phyloP scores from a whole-genome alignment of 2,329 filamentous ascomycete species.

The Fulvia fulva region DNA sequence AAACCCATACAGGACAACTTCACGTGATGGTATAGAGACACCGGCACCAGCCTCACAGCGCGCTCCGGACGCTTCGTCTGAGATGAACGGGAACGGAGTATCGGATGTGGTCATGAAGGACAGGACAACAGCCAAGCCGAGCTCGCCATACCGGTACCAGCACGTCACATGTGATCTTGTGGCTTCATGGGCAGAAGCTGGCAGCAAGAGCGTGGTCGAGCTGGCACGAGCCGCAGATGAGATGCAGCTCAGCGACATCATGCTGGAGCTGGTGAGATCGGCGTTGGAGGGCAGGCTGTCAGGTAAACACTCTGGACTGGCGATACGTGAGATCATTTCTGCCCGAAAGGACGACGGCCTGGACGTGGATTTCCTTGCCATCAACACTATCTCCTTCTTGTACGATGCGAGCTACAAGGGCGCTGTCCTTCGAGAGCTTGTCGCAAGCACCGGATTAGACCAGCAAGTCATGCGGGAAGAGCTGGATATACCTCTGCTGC shows the following conservation, averaged over 20 bases:
- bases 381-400: constrained; percentile 77
- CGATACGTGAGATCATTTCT: constrained; percentile 70
- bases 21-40: constrained; percentile 11
- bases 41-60: constrained; percentile 2
- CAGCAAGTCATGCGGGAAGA: constrained; percentile 70
- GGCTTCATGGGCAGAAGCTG: constrained; percentile 62
- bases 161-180: constrained; percentile 69
- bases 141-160: constrained; percentile 62
- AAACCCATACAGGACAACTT: constrained; percentile 4
- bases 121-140: constrained; percentile 7
- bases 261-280: constrained; percentile 79
- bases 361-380: constrained; percentile 60
- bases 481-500: constrained; percentile 74
- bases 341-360: constrained; percentile 48
- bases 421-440: constrained; percentile 60
- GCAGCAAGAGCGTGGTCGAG: constrained; percentile 63
- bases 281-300: constrained; percentile 66
- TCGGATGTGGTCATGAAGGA: constrained; percentile 6
- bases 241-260: constrained; percentile 65
- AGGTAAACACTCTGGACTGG: constrained; percentile 64
- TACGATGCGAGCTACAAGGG: constrained; percentile 65
- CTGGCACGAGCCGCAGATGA: constrained; percentile 64
- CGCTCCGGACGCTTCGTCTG: neutral
- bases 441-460: constrained; percentile 69
- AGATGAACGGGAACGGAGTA: constrained; percentile 4